Evolutionary conservation across 1,284 basidiomycete genomes (phyloP), one percentile per base, ranked within the genome.

Genomic region (Stygiomarasmius scandens): DNA sequence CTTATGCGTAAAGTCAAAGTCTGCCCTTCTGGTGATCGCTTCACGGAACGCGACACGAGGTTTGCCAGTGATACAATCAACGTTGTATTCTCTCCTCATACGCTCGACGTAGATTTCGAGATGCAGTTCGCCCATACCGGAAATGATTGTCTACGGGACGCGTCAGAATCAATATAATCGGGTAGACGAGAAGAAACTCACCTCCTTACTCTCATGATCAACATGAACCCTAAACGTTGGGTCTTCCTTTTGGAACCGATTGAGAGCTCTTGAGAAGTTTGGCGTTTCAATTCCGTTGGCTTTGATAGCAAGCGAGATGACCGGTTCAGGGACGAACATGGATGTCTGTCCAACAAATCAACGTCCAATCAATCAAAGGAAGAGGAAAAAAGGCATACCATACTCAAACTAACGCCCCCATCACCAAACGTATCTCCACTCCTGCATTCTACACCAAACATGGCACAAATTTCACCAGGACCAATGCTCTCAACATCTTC

Each of bases 61-160:
- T 75, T 96, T 96, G 60, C 97, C 96, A 1, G 96, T 98, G 10
- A 87, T 84, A 70, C 95, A 98, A 34, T 93, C 87, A 24, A 96
- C 93, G 62, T 93, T 93, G 78, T 99, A 99, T 76, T 99, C 97
- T 59, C 97, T 90, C 66, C 89, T 90, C 95, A 99, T 98, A 46
- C 97, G 92, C 74, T 99, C 97, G 61, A 98, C 96, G 76, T 99
- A 99, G 69, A 99, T 98, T 71, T 99, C 97, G 24, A 99, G 85
- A 71, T 99, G 97, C 10, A 99, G 85, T 75, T 99, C 97, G 27
- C 96, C 97, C 97, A 99, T 99, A 19, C 97, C 97, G 32, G 94
- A 96, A 62, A 99, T 98, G 73, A 99, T 99, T n/a, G 97, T 99
- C 90, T 94, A 64, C 2, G 36, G 2, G 22, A 32, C 29, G 12